Conservation (phyloP, 2,329 filamentous ascomycete genomes). For the Hypoxylon sp. region DNA sequence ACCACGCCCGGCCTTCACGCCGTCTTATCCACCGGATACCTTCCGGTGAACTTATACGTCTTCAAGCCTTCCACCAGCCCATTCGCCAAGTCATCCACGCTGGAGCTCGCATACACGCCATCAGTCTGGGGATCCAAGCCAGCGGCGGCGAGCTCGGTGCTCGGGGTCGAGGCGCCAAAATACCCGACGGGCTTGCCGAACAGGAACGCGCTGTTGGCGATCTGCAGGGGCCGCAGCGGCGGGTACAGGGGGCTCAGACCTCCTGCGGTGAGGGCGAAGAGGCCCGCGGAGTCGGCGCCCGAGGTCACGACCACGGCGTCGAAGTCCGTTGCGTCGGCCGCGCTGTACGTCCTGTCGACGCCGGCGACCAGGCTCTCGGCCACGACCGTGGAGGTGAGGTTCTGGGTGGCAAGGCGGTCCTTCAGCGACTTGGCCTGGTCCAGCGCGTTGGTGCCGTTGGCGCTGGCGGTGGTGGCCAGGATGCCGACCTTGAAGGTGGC, state of each 20-base stretch:
- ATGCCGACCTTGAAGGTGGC: constrained; percentile 76
- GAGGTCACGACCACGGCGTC: constrained; percentile 74
- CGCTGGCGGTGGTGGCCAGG: constrained; percentile 62
- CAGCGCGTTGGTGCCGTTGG: constrained; percentile 59
- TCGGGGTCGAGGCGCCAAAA: constrained; percentile 60
- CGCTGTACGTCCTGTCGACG: constrained; percentile 75
- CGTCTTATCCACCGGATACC: constrained; percentile 70
- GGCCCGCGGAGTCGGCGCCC: constrained; percentile 61
- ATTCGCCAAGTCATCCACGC: constrained; percentile 59
- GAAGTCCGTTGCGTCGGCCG: constrained; percentile 73
- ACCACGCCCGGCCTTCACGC: not conserved
- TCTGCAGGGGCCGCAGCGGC: constrained; percentile 73
- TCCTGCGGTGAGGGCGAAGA: constrained; percentile 63
- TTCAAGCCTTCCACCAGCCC: constrained; percentile 71
- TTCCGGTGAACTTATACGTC: constrained; percentile 75
- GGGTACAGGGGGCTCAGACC: constrained; percentile 69
- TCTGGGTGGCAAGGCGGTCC: constrained; percentile 62
- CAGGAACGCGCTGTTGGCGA: constrained; percentile 73
- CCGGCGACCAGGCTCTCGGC: constrained; percentile 69
- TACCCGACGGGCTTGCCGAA: constrained; percentile 80
- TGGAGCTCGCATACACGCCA: constrained; percentile 60
- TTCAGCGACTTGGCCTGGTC: constrained; percentile 66
- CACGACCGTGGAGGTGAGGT: constrained; percentile 72
- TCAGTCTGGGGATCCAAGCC: constrained; percentile 60
- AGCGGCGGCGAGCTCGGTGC: constrained; percentile 57